Percentiles rank a stretch among this genome's conserved stretches.
These are phyloP conservation scores for Aspergillus sp. DNA, from an alignment of 2,329 filamentous ascomycete genomes.

Conservation along the genomic window DNA sequence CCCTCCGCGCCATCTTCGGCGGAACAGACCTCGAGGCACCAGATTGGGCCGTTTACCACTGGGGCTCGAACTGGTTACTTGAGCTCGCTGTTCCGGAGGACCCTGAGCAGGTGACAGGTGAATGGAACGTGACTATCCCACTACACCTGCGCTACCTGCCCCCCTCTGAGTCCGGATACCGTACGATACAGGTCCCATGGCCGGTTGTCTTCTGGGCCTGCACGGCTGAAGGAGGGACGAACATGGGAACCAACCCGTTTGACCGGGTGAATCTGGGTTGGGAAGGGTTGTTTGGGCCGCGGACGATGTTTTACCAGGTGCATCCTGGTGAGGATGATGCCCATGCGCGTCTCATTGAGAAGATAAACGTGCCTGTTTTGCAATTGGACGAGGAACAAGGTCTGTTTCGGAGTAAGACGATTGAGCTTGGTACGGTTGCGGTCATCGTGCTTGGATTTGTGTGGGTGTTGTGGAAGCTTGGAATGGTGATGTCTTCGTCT, in stretches of 20 bases:
- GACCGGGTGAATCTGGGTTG: constrained; percentile 80
- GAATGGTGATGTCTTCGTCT: constrained; percentile 18
- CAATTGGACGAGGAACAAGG: constrained; percentile 47
- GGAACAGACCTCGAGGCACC: constrained; percentile 88
- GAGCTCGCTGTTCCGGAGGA: constrained; percentile 57
- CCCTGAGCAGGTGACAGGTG: constrained; percentile 2
- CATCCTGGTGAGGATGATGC: constrained; percentile 36
- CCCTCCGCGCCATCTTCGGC: constrained; percentile 61
- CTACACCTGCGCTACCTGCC: constrained; percentile 78
- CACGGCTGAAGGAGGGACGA: constrained; percentile 50
- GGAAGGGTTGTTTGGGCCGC: constrained; percentile 67
- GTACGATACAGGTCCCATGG: constrained; percentile 60
- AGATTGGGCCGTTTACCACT: constrained; percentile 65
- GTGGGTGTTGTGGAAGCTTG: constrained; percentile 62
- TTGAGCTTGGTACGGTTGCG: constrained; percentile 51
- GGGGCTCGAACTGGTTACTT: constrained; percentile 74
- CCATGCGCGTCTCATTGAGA: constrained; percentile 42
- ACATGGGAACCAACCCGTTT: constrained; percentile 74
- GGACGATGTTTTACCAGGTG: constrained; percentile 78
- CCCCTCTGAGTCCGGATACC: constrained; percentile 52
- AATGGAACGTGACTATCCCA: constrained; percentile 52
- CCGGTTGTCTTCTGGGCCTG: constrained; percentile 91
- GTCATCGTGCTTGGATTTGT: constrained; percentile 58
- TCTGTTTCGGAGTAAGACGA: constrained; percentile 26
- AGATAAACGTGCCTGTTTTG: constrained; percentile 60